Conservation (phyloP, 352 stramenopile species). For the Pelagophyceae sp. region DNA sequence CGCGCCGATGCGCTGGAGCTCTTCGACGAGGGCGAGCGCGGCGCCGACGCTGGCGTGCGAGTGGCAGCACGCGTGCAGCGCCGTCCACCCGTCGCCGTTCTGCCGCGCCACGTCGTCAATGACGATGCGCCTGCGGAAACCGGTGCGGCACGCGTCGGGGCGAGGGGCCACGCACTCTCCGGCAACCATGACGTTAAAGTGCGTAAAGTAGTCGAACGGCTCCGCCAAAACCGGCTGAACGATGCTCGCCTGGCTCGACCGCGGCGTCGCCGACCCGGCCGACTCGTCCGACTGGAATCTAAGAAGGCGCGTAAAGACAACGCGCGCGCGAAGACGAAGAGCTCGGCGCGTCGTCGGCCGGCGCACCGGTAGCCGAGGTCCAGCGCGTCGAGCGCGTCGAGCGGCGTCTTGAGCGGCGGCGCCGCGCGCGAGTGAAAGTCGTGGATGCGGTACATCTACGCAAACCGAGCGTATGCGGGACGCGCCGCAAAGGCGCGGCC, state of each 20-base stretch:
- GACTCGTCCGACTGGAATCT: no score
- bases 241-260: neutral
- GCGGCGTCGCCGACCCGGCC: no score
- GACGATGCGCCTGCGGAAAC: no score
- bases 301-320: no score
- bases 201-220: neutral
- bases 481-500: no score
- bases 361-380: no score
- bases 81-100: conserved; percentile 36
- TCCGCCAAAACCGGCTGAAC: neutral
- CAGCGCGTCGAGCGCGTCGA: neutral
- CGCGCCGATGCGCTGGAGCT: neutral
- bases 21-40: conserved; percentile 30
- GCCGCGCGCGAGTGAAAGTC: conserved; percentile 24
- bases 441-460: conserved; percentile 23
- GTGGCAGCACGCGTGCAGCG: conserved; percentile 39
- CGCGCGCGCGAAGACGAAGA: no score
- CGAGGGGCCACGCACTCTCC: no score
- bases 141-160: no score
- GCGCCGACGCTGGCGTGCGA: conserved; percentile 20
- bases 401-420: neutral
- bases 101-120: conserved; percentile 26
- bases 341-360: no score
- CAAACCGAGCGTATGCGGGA: no score
- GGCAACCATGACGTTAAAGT: conserved; percentile 26